Evolutionary conservation across 1,284 basidiomycete genomes (phyloP).

Genomic region (Afroboletus lepidellus): DNA sequence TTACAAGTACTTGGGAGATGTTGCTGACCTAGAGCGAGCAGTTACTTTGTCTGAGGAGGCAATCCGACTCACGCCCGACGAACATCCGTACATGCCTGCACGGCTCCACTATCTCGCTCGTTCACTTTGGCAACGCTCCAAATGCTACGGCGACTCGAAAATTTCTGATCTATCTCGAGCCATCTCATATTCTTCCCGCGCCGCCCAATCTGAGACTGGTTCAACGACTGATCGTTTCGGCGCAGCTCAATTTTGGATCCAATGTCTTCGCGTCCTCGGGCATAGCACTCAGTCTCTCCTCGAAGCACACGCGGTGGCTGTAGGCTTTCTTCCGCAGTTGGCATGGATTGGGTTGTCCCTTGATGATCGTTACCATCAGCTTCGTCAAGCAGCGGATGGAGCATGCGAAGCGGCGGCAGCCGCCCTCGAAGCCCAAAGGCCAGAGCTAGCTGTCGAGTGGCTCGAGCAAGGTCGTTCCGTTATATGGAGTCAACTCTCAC

Average conservation of each 20-base stretch:
- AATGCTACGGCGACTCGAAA: background rate
- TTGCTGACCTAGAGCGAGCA: no score
- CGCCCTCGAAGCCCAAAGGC: background rate
- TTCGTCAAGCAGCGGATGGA: background rate
- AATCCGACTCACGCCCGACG: no score
- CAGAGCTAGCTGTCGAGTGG: conserved; percentile 6
- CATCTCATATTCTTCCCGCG: background rate
- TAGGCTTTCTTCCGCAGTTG: background rate
- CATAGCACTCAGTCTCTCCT: background rate
- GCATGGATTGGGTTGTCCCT: background rate
- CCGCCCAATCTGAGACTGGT: background rate
- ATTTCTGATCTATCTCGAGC: background rate
- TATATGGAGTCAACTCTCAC: background rate
- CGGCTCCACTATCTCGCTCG: conserved; percentile 11
- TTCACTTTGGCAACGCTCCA: background rate
- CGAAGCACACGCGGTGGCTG: background rate
- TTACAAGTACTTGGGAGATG: background rate
- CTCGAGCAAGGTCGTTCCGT: conserved; percentile 8
- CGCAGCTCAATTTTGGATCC: background rate
- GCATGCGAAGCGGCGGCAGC: background rate
- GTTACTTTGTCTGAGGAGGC: no score
- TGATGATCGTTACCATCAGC: conserved; percentile 4
- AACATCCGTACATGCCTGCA: no score
- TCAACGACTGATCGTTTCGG: background rate
- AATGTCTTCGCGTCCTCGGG: background rate